Evolutionary conservation across 176 grass and related monocot species (phyloP).

Genomic region (Areca catechu): DNA sequence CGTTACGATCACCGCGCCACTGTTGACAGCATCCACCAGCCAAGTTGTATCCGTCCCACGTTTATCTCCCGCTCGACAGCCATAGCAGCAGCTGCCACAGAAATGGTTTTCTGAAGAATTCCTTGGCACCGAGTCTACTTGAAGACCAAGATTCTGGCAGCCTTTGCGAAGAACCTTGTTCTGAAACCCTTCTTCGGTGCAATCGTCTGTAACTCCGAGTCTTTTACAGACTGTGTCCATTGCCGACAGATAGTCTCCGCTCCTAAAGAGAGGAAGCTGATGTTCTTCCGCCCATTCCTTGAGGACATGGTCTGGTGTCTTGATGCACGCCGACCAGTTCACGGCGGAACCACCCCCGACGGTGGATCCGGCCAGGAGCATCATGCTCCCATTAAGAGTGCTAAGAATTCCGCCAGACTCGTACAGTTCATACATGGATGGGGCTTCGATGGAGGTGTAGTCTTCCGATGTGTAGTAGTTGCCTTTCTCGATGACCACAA

Average conservation of each 20-base stretch:
- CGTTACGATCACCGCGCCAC: constrained; percentile 58
- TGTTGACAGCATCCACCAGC: constrained; percentile 66
- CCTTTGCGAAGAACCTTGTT: constrained; percentile 77
- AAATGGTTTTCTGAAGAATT: constrained; percentile 68
- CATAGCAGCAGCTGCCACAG: constrained; percentile 64
- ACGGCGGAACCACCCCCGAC: constrained; percentile 80
- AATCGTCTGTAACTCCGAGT: constrained; percentile 46
- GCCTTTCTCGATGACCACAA: constrained; percentile 78
- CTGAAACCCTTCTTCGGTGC: constrained; percentile 60
- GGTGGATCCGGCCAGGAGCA: constrained; percentile 59
- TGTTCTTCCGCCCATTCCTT: constrained; percentile 46
- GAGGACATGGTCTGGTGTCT: constrained; percentile 48
- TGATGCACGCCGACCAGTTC: constrained; percentile 81
- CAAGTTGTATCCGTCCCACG: constrained; percentile 75
- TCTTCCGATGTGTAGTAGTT: constrained; percentile 72
- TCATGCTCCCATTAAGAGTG: constrained; percentile 31
- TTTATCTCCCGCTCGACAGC: constrained; percentile 73
- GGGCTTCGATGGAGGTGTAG: constrained; percentile 66
- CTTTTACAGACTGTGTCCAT: constrained; percentile 62
- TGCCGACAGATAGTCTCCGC: constrained; percentile 39
- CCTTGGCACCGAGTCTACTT: constrained; percentile 36
- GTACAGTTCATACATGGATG: constrained; percentile 59
- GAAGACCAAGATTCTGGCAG: constrained; percentile 58
- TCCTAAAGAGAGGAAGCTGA: constrained; percentile 44
- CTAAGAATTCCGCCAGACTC: constrained; percentile 54